phyloP scores from a whole-genome alignment of 2,329 filamentous ascomycete species.

The Cladophialophora carrionii region DNA sequence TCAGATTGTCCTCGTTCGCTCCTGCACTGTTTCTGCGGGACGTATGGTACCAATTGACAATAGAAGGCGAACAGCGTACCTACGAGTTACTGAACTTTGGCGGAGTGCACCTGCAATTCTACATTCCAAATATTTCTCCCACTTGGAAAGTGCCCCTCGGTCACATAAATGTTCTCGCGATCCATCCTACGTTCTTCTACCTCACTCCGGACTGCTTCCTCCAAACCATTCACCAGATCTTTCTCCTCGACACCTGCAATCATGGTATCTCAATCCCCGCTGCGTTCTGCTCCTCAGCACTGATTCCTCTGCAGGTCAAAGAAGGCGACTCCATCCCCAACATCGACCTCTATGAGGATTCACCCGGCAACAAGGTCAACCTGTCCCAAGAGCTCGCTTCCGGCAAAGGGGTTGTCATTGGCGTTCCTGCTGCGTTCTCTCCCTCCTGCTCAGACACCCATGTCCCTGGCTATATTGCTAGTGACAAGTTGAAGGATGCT shows the following conservation, averaged over 20 bases:
- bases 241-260: constrained; percentile 37
- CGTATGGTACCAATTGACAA: background rate
- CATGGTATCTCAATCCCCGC: constrained; percentile 31
- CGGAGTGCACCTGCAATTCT: background rate
- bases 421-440: constrained; percentile 79
- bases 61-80: background rate
- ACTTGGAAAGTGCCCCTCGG: background rate
- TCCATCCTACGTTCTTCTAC: constrained; percentile 29
- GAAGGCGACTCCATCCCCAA: constrained; percentile 79
- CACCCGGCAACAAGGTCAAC: constrained; percentile 90
- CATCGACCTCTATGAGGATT: constrained; percentile 77
- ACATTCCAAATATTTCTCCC: constrained; percentile 26
- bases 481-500: constrained; percentile 71
- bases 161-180: constrained; percentile 31
- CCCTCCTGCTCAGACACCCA: constrained; percentile 70
- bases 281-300: constrained; percentile 10
- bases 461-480: constrained; percentile 80
- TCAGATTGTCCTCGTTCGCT: background rate
- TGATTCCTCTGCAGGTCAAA: constrained; percentile 63
- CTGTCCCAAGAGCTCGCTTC: constrained; percentile 73
- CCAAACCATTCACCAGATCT: constrained; percentile 20
- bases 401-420: constrained; percentile 79
- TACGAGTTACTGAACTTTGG: background rate
- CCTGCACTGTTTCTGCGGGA: constrained; percentile 1
- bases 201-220: constrained; percentile 18